Evolutionary conservation across 2,329 filamentous ascomycete species (phyloP), one percentile per base, ranked within the genome.

Genomic region (Trichoderma afroharzianum): DNA sequence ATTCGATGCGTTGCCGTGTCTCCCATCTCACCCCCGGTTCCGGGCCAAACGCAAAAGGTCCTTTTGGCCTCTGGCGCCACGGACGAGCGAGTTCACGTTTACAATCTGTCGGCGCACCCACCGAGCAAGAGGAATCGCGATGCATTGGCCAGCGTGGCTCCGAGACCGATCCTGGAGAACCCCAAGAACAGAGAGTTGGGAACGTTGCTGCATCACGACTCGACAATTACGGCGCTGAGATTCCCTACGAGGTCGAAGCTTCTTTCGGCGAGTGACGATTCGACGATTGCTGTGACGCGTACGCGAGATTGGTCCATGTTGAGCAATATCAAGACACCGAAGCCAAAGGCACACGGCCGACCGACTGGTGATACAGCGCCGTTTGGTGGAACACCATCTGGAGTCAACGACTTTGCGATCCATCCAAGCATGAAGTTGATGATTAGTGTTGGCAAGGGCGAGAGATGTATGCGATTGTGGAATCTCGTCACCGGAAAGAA

Each of bases 381-480:
- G 2, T 88, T 91, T 12, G 94, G 94, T 21, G 92, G 90, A 62
- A 89, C 92, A 30, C 95, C 95, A 0, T 89, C 91, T n/a, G 96
- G 96, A 21, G 90, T 98, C 75, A 98, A 97, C 80, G 93, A 95
- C 80, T 97, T 99, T 80, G 94, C 95, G 2, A 92, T 99, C 30
- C 96, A 99, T 80, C 95, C 96, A 0, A 97, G 93, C 80, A 93
- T 97, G 88, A 98, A 98, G 83, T 85, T 99, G 64, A 97, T 98
- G 93, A 90, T 99, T 72, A 97, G 90, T 76, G 94, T 98, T 9
- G 92, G 93, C 75, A 93, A 92, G 77, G 94, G 94, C 74, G 96
- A 99, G 83, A 91, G 90, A 74, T 94, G 91, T 78, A 97, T 99
- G 93, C 86, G 96, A 74, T 82, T 98, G 74, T 99, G 96, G 96